phyloP scores from a whole-genome alignment of 768 basidiomycete species.

The Tulasnella sp. region DNA sequence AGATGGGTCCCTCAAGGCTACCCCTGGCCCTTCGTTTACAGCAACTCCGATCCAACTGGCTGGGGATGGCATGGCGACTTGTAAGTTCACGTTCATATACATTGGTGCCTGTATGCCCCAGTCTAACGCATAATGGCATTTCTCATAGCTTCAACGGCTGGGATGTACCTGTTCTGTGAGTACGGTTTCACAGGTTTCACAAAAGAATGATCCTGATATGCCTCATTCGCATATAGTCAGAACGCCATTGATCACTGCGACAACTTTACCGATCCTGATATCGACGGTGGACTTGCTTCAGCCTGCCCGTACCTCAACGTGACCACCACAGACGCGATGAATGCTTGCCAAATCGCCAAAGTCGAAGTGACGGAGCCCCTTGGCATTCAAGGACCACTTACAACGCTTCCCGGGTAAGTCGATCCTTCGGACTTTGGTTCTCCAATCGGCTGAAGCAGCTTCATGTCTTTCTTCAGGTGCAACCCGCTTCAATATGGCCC shows the following conservation, averaged over 20 bases:
- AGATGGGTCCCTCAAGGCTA: slow-evolving; percentile 9
- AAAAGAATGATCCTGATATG: no score
- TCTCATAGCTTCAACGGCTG: slow-evolving; percentile 5
- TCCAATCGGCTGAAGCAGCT: no score
- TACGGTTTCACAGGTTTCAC: no score
- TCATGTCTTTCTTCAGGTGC: neutral
- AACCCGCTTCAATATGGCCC: slow-evolving; percentile 1
- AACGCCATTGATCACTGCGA: slow-evolving; percentile 15
- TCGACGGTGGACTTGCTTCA: slow-evolving; percentile 20
- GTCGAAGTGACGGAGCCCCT: slow-evolving; percentile 25
- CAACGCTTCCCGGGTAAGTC: slow-evolving; percentile 20
- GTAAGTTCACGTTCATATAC: slow-evolving; percentile 21
- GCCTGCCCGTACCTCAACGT: slow-evolving; percentile 35
- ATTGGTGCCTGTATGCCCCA: no score
- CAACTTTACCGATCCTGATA: neutral
- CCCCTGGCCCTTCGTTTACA: slow-evolving; percentile 18
- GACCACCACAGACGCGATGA: slow-evolving; percentile 22
- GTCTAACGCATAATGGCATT: no score
- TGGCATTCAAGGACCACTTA: slow-evolving; percentile 17
- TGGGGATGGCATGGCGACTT: slow-evolving; percentile 19
- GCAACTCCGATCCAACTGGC: slow-evolving; percentile 18
- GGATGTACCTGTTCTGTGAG: neutral
- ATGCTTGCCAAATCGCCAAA: slow-evolving; percentile 33
- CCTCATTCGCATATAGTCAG: slow-evolving; percentile 4
- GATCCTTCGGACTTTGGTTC: no score